Percentiles rank a stretch among this genome's conserved stretches.
These are phyloP conservation scores for Metschnikowia lochheadii DNA, from an alignment of 805 yeast species.

Conservation along the genomic window DNA sequence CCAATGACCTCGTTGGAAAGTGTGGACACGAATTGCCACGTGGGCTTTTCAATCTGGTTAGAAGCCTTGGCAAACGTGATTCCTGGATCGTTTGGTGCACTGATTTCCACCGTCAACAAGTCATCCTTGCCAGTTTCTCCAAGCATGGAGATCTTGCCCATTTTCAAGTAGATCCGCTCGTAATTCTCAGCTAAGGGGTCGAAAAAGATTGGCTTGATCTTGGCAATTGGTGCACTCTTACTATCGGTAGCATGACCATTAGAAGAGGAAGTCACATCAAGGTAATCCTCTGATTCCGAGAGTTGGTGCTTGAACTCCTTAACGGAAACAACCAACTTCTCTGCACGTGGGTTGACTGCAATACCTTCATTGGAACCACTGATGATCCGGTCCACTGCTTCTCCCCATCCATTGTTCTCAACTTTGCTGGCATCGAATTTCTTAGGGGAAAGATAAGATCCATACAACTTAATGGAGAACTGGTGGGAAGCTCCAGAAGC, in stretches of 20 bases:
- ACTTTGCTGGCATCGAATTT: slow-evolving; percentile 19
- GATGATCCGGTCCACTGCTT: slow-evolving; percentile 71
- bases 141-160: slow-evolving; percentile 47
- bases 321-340: slow-evolving; percentile 60
- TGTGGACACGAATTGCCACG: slow-evolving; percentile 74
- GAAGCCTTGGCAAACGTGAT: slow-evolving; percentile 65
- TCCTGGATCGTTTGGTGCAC: slow-evolving; percentile 46
- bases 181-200: slow-evolving; percentile 58
- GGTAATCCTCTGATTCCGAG: slow-evolving; percentile 11
- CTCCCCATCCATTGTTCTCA: slow-evolving; percentile 83
- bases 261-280: not conserved
- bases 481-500: slow-evolving; percentile 64
- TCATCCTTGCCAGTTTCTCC: slow-evolving; percentile 30
- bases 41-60: slow-evolving; percentile 46
- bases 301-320: slow-evolving; percentile 64
- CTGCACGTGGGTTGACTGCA: slow-evolving; percentile 79
- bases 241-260: slow-evolving; percentile 21
- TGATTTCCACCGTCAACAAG: slow-evolving; percentile 51
- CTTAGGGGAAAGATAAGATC: slow-evolving; percentile 55
- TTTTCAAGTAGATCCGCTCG: slow-evolving; percentile 56
- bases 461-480: slow-evolving; percentile 66
- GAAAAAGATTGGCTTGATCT: slow-evolving; percentile 60
- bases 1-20: slow-evolving; percentile 68
- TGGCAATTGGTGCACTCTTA: slow-evolving; percentile 51
- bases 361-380: slow-evolving; percentile 71